Base-by-base conservation (phyloP, 2,329 filamentous ascomycete genomes). In the Monilinia fructicola region DNA sequence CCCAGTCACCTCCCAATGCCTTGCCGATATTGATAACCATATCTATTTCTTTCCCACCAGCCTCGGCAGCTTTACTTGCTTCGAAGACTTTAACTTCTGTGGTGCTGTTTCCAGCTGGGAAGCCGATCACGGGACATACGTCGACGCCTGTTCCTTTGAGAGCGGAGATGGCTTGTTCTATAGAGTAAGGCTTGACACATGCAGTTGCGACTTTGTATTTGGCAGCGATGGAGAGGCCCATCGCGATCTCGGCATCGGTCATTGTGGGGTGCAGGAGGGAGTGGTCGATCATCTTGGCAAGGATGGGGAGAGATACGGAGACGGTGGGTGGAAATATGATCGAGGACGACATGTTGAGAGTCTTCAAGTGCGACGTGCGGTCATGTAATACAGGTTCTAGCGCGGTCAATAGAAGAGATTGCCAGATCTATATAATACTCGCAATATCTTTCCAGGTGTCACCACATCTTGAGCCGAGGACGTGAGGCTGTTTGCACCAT, bases 21-120 rank as follows among this genome's bases (percentile, higher is more conserved):
- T 87, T 86, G 44, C 85, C 85, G 14, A 87, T 75, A 67, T 88
- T 87, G 69, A 87, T 78, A 1, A 87, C 85, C 82, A 87, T 84
- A 73, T 87, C 85, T 31, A 88, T 81, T 73, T 88, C 85, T 1
- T 75, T 70, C 0, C 81, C 85, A 1, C 85, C 85, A 0, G 78
- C 79, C 3, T 76, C 70, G 0, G 79, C 79, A 0, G 84, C 85
- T 1, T 78, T 78, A 0, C 73, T 74, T 0, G 85, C 83, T 71
- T 88, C 86, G 31, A 78, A 75, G 1, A 85, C 80, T 72, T 88
- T 88, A 68, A 83, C 79, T 16, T 77, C 74, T 0, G 81, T 83
- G 0, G 82, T 85, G 70, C 80, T 83, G 74, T 82, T 86, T 2
- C 86, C 85, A 71, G 86, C 83, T 0, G 86, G 86, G 70, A 88